Percentiles rank a stretch among this genome's conserved stretches.
Conservation (phyloP, 2,329 filamentous ascomycete species). For the Aspergillus aculeatus region DNA sequence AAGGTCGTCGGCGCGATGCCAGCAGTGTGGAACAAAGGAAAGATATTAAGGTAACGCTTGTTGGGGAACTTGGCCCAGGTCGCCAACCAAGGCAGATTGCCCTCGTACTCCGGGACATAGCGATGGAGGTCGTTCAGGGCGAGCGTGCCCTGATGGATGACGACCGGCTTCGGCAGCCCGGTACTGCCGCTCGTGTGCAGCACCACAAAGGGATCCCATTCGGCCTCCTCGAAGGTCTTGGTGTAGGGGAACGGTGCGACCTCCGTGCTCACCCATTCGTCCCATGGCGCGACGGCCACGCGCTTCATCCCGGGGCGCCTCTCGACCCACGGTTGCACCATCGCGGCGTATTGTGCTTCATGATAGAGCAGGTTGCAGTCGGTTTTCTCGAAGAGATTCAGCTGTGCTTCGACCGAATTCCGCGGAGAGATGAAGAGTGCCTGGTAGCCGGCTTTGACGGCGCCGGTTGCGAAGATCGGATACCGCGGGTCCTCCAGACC, state of each 20-base stretch:
- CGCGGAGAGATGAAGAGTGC: slow-evolving; percentile 9
- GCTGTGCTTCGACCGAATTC: slow-evolving; percentile 9
- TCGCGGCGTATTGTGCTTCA: background rate
- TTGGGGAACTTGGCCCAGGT: slow-evolving; percentile 5
- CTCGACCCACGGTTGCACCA: slow-evolving; percentile 6
- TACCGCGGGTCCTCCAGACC: slow-evolving; percentile 10
- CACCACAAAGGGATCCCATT: slow-evolving; percentile 34
- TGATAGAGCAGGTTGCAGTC: slow-evolving; percentile 8
- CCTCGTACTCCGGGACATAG: slow-evolving; percentile 2
- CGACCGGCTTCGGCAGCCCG: slow-evolving; percentile 38
- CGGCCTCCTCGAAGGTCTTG: slow-evolving; percentile 35
- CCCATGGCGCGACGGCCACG: background rate
- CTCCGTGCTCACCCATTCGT: slow-evolving; percentile 1
- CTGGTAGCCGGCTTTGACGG: slow-evolving; percentile 8
- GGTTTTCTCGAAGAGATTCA: slow-evolving; percentile 8
- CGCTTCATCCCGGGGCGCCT: background rate
- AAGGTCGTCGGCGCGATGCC: background rate
- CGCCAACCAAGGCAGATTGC: background rate
- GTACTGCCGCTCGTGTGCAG: slow-evolving; percentile 39
- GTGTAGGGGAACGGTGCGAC: slow-evolving; percentile 17
- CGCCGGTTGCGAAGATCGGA: slow-evolving; percentile 7
- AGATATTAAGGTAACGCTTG: slow-evolving; percentile 4
- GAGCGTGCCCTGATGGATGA: slow-evolving; percentile 25
- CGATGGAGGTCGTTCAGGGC: slow-evolving; percentile 15
- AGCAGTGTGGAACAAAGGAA: slow-evolving; percentile 8